Conservation (phyloP, 1,139 yeast genomes). For the Suhomyces atakaporum region DNA sequence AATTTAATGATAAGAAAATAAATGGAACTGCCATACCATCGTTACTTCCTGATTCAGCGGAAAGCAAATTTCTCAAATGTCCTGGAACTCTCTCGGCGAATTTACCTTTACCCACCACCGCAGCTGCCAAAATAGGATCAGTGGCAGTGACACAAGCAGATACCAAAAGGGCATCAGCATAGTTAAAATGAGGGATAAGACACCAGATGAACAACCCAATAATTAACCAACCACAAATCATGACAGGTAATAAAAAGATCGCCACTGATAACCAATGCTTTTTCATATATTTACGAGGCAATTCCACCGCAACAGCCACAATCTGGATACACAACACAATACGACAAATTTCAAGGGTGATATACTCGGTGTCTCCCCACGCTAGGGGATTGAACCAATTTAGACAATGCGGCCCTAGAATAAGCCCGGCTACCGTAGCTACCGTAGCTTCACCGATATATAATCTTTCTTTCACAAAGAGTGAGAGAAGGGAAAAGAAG, state of each 20-base stretch:
- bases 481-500: slow-evolving; percentile 82
- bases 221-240: slow-evolving; percentile 92
- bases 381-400: slow-evolving; percentile 84
- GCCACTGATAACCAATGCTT: slow-evolving; percentile 87
- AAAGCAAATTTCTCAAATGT: slow-evolving; percentile 81
- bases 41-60: slow-evolving; percentile 96
- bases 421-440: slow-evolving; percentile 87
- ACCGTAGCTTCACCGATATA: slow-evolving; percentile 97
- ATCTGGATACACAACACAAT: slow-evolving; percentile 89
- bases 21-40: slow-evolving; percentile 99
- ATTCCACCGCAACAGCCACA: slow-evolving; percentile 95
- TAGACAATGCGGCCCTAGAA: slow-evolving; percentile 91
- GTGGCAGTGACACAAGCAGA: slow-evolving; percentile 97
- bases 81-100: slow-evolving; percentile 98
- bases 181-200: slow-evolving; percentile 78
- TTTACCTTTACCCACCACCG: slow-evolving; percentile 96
- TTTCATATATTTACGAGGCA: slow-evolving; percentile 90
- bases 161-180: slow-evolving; percentile 74
- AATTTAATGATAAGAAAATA: slow-evolving; percentile 70
- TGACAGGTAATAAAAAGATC: slow-evolving; percentile 80
- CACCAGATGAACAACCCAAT: slow-evolving; percentile 86
- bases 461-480: slow-evolving; percentile 83
- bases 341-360: slow-evolving; percentile 86
- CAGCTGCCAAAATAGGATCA: slow-evolving; percentile 96
- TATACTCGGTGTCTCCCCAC: slow-evolving; percentile 89